phyloP scores from a whole-genome alignment of 73 alveolate genomes.

The Paramecium primaurelia region DNA sequence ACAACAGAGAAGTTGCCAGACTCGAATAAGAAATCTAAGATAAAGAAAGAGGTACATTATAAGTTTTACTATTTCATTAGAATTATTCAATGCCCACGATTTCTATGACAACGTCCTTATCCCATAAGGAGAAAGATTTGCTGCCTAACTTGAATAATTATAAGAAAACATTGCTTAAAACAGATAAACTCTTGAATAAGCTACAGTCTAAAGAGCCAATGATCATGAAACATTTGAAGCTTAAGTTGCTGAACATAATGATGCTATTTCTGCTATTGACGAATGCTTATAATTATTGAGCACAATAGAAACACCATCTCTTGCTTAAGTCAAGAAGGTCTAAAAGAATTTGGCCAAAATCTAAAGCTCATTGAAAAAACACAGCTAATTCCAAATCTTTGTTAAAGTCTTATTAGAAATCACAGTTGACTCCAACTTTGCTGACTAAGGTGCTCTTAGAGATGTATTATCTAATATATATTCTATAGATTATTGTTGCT shows the following conservation, averaged over 20 bases:
- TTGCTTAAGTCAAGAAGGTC: constrained; percentile 35
- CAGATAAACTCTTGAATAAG: constrained; percentile 22
- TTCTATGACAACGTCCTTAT: constrained; percentile 43
- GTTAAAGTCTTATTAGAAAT: constrained; percentile 29
- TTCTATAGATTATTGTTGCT: not conserved
- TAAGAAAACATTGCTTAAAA: constrained; percentile 15
- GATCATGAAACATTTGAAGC: constrained; percentile 26
- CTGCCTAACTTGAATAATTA: constrained; percentile 33
- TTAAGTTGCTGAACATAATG: constrained; percentile 1
- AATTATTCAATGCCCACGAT: constrained; percentile 52
- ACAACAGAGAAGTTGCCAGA: constrained; percentile 48
- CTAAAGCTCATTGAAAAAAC: constrained; percentile 21
- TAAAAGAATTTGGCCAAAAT: constrained; percentile 14
- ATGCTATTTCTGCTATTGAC: constrained; percentile 24
- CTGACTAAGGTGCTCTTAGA: constrained; percentile 44
- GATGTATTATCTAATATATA: not conserved
- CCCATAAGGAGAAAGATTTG: constrained; percentile 52
- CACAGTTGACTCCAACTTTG: constrained; percentile 27
- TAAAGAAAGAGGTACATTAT: constrained; percentile 20
- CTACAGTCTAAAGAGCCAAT: not conserved
- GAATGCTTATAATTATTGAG: not conserved
- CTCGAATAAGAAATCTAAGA: constrained; percentile 55
- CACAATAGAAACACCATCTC: not conserved
- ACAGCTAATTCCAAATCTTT: not conserved
- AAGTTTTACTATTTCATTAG: not conserved